Base-by-base conservation (phyloP, 805 yeast genomes). In the Lachancea waltii region DNA sequence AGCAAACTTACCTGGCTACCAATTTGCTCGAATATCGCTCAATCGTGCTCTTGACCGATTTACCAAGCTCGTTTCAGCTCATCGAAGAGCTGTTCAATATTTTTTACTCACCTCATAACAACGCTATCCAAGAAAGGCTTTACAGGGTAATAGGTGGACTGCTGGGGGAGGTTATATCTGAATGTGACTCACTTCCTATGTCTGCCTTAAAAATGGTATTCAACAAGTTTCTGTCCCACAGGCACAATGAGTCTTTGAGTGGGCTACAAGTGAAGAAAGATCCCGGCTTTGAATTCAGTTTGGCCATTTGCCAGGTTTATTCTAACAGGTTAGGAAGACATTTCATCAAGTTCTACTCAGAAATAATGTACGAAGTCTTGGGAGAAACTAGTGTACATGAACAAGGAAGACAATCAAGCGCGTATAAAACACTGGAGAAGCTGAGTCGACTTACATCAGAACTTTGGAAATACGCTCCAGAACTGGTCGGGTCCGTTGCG, bases 401-500 rank as follows among this genome's bases (percentile, higher is more conserved):
- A 5, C 46, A 33, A 30, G 42, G 45, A 25, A 39, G 22, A 18
- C 34, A 14, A 8, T 41, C 40, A 19, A 16, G 37, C 14, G 36
- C 35, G 6, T 51, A 45, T 31, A 69, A 65, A 30, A 75, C 73
- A 15, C 59, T 84, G 37, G 66, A 65, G 8, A 80, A 79, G 50
- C 65, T 84, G 3, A 95, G 86, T 51, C 68, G 59, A 9, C 61
- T 85, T 23, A 63, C 80, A 0, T 62, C 79, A 2, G 80, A 79
- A 43, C 63, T 87, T 2, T 89, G 96, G 95, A 74, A 68, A 48
- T 69, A 74, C 36, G 79, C 78, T 0, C 96, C 96, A 0, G 92
- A 82, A 33, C 62, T 84, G 15, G 65, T 85, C 8, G 69, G 74
- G 3, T 75, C 92, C 1, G 81, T 83, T 0, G 75, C 84, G 69